Evolutionary conservation across 148 eudicot genomes (phyloP).

Genomic region (Rhododendron griersonianum): DNA sequence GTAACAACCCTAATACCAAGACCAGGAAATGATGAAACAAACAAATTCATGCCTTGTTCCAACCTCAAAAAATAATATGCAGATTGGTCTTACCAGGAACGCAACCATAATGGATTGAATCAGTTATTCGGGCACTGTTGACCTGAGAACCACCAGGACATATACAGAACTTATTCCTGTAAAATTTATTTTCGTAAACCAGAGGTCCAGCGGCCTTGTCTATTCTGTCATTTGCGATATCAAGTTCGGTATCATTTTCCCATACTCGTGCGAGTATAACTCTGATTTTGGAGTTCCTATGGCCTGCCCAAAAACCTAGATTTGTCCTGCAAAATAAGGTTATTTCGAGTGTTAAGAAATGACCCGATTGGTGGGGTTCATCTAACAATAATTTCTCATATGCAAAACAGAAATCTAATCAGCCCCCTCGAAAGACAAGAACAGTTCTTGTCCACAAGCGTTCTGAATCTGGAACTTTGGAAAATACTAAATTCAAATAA

Average conservation of each 20-base stretch:
- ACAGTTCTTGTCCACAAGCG: neutral
- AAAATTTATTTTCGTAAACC: neutral
- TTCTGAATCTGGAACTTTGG: neutral
- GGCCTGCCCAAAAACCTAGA: conserved; percentile 8
- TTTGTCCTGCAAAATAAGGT: neutral
- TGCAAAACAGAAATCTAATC: neutral
- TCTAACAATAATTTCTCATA: neutral
- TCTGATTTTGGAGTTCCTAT: neutral
- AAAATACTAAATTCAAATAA: neutral
- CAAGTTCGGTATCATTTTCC: conserved; percentile 3
- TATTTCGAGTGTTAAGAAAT: conserved; percentile 8
- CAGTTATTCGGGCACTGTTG: neutral
- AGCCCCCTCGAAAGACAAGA: neutral
- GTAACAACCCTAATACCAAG: neutral
- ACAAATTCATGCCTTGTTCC: neutral
- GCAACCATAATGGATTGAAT: conserved; percentile 2
- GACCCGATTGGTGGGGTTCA: neutral
- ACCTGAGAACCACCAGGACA: conserved; percentile 7
- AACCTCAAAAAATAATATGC: neutral
- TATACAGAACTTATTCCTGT: neutral
- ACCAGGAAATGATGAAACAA: neutral
- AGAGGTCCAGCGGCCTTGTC: neutral
- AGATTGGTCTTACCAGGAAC: neutral
- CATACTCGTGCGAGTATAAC: neutral
- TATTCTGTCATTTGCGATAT: neutral